Evolutionary conservation across 2,329 filamentous ascomycete species (phyloP), one percentile per base, ranked within the genome.

Genomic region (Penicillium sp.): DNA sequence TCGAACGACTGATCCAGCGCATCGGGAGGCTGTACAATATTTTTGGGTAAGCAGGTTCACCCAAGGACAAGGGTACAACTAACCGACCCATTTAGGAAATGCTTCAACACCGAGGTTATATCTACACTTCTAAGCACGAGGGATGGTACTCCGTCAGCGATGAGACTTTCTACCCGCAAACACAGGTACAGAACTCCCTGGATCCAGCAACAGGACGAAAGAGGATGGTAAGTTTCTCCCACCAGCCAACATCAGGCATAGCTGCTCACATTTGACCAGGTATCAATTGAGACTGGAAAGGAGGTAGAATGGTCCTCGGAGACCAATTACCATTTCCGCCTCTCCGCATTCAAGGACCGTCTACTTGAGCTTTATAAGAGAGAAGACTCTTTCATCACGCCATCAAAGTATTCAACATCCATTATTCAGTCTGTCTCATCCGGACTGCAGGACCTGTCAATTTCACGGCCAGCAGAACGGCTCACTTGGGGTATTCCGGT

Each of bases 141-240:
- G 95, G 95, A 1, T 99, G 95, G 95, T 99, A 99, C 74, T 95
- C 90, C 55, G 89, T 99, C 53, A 92, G 91, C 72, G 95, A 99
- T 73, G 95, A 99, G 81, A 93, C 93, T 39, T 99, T 96, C 76
- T 98, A 97, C 72, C 92, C 93, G 0, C 84, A 88, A 53, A 85
- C 86, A 7, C 80, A 87, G 68, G 86, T 98, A 26, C 86, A 92
- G 68, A 83, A 88, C 44, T 85, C 87, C 50, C 78, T 95, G 37
- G 89, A 93, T 63, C 90, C 92, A 5, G 82, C 87, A 46, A 96
- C 92, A 0, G 95, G 95, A 3, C 84, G 87, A 64, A 93, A 91
- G 68, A 87, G 90, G 61, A 91, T 92, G 86, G 89, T 84, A 73
- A 43, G 62, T 48, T 16, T 21, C 48, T 10, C 29, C 37, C 14